Evolutionary conservation across 164 flowering plant species (phyloP), one percentile per base, ranked within the genome.

Genomic region (Liriodendron chinense): DNA sequence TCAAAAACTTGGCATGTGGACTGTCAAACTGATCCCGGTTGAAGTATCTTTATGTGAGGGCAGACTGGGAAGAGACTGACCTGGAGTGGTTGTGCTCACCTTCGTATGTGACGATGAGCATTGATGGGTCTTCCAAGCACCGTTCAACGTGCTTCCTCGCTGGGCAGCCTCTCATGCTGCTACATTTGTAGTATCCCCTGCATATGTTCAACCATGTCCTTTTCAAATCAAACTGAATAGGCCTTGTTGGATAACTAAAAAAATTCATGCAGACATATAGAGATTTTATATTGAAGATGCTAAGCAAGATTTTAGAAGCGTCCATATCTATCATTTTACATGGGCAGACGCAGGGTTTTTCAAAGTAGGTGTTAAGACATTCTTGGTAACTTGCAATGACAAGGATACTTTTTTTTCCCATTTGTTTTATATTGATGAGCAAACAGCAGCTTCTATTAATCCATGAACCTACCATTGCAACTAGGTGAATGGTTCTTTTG

Each of bases 71-170:
- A 7, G 43, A 34, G 47, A 86, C 85, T 64, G 90, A 22, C 73
- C 85, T 84, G 20, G 96, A 91, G 80, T 94, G 98, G 80, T 90
- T 91, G 82, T 94, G 98, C 77, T 94, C 97, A 34, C 93, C 95
- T 86, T 94, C 98, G 71, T 94, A 94, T 47, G 98, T 94, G 25
- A 94, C 97, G 26, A 87, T 83, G 3, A 94, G 93, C 98, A 94
- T 92, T 64, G 93, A 75, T 20, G 98, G 87, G 0, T 92, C 98
- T 78, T 92, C 98, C 84, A 90, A 83, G 87, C 93, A 90, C 81
- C 98, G 84, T 85, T 94, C 98, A 2, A 94, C 98, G 76, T 94
- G 98, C 83, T 94, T 94, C 82, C 98, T 91, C 25, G 98, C 97
- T 3, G 98, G 98, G 78, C 98, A 94, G 47, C 98, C 98, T 81